Conservation (phyloP, 2,329 filamentous ascomycete genomes). For the Colletotrichum destructivum region DNA sequence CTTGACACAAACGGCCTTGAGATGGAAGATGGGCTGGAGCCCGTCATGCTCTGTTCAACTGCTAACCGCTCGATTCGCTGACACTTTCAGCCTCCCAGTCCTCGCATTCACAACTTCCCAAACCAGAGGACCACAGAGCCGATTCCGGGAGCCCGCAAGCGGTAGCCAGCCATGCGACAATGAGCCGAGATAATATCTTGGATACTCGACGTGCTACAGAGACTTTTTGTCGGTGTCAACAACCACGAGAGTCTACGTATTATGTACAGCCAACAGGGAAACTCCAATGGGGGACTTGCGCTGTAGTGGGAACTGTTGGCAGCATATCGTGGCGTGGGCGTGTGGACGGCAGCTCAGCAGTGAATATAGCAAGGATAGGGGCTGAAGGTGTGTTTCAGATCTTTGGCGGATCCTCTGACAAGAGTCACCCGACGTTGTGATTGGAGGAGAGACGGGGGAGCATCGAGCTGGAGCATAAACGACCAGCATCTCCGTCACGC, state of each 20-base stretch:
- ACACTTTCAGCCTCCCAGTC: constrained; percentile 13
- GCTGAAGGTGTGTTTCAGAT: constrained; percentile 40
- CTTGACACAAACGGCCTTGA: constrained; percentile 11
- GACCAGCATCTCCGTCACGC: constrained; percentile 36
- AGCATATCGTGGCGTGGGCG: constrained; percentile 37
- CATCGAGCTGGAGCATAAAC: constrained; percentile 39
- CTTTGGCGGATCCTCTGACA: constrained; percentile 40
- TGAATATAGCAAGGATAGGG: constrained; percentile 25
- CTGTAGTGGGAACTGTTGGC: constrained; percentile 30
- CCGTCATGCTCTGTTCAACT: constrained; percentile 5
- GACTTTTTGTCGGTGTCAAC: neutral
- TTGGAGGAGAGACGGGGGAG: constrained; percentile 27
- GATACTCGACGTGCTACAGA: constrained; percentile 7
- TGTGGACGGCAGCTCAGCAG: constrained; percentile 28
- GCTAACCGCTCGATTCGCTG: constrained; percentile 8
- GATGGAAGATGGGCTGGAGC: constrained; percentile 17
- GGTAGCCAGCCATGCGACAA: constrained; percentile 12
- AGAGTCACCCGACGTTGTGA: constrained; percentile 39
- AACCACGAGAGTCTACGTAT: constrained; percentile 2
- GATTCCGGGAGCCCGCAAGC: constrained; percentile 19
- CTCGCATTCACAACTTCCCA: constrained; percentile 8
- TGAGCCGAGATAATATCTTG: constrained; percentile 11
- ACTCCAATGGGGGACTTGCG: constrained; percentile 8
- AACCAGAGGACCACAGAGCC: constrained; percentile 11
- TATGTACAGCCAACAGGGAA: neutral